phyloP scores from a whole-genome alignment of 164 flowering plant genomes.

The Protea cynaroides region DNA sequence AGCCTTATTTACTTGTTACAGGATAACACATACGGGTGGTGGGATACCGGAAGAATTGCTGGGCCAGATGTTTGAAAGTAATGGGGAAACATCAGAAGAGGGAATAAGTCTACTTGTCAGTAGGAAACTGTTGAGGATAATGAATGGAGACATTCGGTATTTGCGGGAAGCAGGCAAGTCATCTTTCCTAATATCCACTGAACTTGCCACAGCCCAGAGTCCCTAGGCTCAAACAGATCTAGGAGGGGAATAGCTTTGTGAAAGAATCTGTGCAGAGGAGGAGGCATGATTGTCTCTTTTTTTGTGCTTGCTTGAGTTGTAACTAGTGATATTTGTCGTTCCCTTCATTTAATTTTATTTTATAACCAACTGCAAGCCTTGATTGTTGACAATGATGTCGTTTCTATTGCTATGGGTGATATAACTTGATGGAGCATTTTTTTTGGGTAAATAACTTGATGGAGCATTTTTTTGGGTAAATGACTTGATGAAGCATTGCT shows the following conservation, averaged over 20 bases:
- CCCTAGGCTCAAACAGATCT: constrained; percentile 6
- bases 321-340: no score
- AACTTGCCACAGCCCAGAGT: constrained; percentile 54
- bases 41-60: constrained; percentile 76
- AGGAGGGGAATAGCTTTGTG: neutral
- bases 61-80: constrained; percentile 71
- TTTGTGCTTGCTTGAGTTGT: no score
- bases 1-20: constrained; percentile 16
- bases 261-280: constrained; percentile 1
- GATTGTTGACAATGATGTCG: no score
- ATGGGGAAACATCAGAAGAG: constrained; percentile 55
- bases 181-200: constrained; percentile 66
- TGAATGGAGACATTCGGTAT: constrained; percentile 93
- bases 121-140: constrained; percentile 75
- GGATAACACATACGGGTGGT: constrained; percentile 67
- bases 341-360: no score
- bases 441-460: no score
- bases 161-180: constrained; percentile 68
- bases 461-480: no score
- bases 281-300: neutral
- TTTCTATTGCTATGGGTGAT: no score
- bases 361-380: no score
- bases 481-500: no score
- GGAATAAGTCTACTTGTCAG: constrained; percentile 69
- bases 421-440: no score